These are phyloP conservation scores for Paraconiothyrium sp. DNA, from an alignment of 2,329 filamentous ascomycete genomes.

Conservation along the genomic window DNA sequence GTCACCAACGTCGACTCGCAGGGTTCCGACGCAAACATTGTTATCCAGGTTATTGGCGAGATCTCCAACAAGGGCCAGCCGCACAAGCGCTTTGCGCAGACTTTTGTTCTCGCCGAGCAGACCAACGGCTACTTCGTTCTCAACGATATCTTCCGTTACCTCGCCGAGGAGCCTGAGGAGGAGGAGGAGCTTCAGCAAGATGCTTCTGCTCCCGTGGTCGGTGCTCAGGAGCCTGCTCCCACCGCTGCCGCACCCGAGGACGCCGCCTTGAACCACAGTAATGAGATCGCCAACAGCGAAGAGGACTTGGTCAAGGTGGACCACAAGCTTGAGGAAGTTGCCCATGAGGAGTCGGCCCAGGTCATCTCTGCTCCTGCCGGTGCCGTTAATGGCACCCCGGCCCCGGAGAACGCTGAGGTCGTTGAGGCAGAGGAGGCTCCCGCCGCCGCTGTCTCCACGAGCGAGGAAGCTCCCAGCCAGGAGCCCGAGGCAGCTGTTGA, in stretches of 20 bases:
- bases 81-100: conserved; percentile 96
- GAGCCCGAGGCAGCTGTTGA: conserved; percentile 40
- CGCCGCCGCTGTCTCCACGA: conserved; percentile 42
- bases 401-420: conserved; percentile 46
- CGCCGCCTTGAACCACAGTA: conserved; percentile 43
- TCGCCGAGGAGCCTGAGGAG: conserved; percentile 83
- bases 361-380: conserved; percentile 39
- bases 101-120: conserved; percentile 95
- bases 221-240: conserved; percentile 53
- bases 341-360: conserved; percentile 44
- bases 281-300: conserved; percentile 53
- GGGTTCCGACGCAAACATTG: conserved; percentile 89
- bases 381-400: conserved; percentile 50
- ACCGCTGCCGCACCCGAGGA: conserved; percentile 44
- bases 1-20: conserved; percentile 98
- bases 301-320: conserved; percentile 66
- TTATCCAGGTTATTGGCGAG: conserved; percentile 98
- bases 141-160: conserved; percentile 97
- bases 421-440: conserved; percentile 53
- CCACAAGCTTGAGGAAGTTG: conserved; percentile 76
- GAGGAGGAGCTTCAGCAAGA: conserved; percentile 57
- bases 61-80: conserved; percentile 93
- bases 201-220: conserved; percentile 44
- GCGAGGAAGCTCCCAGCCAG: conserved; percentile 48
- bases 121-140: conserved; percentile 97